Conservation (phyloP, 164 flowering plant species). For the Aristolochia californica region DNA sequence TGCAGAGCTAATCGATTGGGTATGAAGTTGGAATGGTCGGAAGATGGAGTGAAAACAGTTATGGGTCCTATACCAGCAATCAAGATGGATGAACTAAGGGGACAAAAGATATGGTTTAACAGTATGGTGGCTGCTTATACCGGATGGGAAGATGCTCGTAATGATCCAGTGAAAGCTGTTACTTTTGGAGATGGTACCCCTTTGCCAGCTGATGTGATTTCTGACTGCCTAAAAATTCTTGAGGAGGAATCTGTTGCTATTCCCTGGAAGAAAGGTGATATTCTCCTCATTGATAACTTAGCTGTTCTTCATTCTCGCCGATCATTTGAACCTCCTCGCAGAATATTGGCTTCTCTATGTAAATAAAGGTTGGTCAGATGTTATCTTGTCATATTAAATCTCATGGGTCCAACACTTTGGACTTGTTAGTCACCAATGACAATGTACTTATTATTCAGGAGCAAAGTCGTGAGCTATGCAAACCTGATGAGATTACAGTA, state of each 20-base stretch:
- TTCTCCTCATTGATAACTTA: conserved; percentile 66
- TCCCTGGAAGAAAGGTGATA: conserved; percentile 86
- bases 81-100: conserved; percentile 46
- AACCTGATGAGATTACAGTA: no score
- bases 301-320: conserved; percentile 81
- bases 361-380: conserved; percentile 17
- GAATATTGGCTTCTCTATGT: conserved; percentile 77
- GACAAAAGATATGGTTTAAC: conserved; percentile 91
- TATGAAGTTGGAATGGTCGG: conserved; percentile 76
- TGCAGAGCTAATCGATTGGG: conserved; percentile 77
- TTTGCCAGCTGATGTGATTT: conserved; percentile 56
- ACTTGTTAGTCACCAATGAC: no score
- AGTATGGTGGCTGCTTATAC: conserved; percentile 87
- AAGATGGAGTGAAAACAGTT: conserved; percentile 62
- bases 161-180: conserved; percentile 70
- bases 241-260: conserved; percentile 74
- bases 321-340: conserved; percentile 72
- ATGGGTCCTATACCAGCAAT: conserved; percentile 90
- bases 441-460: no score
- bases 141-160: conserved; percentile 68
- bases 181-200: conserved; percentile 77
- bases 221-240: conserved; percentile 53
- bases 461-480: no score
- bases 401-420: no score
- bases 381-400: no score